phyloP scores from a whole-genome alignment of 177 flowering plant species.

The Vitis hybrid region DNA sequence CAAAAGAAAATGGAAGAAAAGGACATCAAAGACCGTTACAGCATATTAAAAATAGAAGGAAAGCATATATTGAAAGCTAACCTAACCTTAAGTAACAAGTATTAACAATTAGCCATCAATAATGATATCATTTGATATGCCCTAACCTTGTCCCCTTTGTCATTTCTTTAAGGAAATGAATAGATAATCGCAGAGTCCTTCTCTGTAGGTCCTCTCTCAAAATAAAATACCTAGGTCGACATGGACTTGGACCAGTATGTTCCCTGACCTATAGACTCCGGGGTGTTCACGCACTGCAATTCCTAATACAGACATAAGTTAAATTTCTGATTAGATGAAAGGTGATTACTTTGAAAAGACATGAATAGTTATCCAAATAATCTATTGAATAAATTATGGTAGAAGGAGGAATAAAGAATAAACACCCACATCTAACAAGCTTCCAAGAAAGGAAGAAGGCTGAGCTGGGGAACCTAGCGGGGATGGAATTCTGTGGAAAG shows the following conservation, averaged over 20 bases:
- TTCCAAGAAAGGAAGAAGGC: conserved; percentile 20
- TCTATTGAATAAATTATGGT: background rate
- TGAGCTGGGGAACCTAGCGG: conserved; percentile 18
- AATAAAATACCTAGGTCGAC: background rate
- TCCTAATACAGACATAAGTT: background rate
- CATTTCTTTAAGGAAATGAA: no score
- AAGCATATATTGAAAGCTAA: no score
- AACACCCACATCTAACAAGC: conserved; percentile 3
- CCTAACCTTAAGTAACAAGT: no score
- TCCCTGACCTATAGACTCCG: background rate
- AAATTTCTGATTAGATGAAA: background rate
- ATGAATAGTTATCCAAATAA: conserved; percentile 1
- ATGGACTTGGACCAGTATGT: background rate
- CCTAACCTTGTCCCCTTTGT: no score
- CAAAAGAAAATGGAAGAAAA: no score
- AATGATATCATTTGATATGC: no score
- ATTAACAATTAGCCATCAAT: no score
- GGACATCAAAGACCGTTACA: no score
- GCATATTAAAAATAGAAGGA: no score
- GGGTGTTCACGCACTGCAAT: background rate
- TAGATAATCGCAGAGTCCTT: no score
- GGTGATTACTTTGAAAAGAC: conserved; percentile 7
- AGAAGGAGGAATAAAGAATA: background rate
- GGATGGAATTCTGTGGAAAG: conserved; percentile 19
- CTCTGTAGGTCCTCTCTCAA: no score